Evolutionary conservation across 345 rosid genomes (phyloP).

Genomic region (Gossypium thurberi): DNA sequence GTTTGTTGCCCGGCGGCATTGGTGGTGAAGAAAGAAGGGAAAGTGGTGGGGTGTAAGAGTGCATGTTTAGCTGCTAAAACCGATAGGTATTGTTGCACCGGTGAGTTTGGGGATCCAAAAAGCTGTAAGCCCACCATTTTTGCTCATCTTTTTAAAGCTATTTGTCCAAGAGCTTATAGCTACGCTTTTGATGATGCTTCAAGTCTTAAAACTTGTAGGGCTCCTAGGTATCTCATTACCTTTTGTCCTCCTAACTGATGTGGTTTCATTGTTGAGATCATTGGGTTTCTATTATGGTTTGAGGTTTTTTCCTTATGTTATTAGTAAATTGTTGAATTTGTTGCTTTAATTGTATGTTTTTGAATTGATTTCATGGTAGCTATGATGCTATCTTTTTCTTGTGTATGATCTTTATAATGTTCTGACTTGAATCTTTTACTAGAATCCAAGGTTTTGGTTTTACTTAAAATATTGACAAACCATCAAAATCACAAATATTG

Average conservation of each 20-base stretch:
- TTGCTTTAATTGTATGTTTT: neutral
- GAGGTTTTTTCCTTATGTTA: neutral
- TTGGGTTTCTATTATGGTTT: neutral
- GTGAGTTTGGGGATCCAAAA: constrained; percentile 31
- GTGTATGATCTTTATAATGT: neutral
- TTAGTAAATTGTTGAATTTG: neutral
- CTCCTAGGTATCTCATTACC: constrained; percentile 40
- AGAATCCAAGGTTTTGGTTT: too few species aligned
- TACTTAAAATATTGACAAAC: too few species aligned
- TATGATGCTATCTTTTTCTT: too few species aligned
- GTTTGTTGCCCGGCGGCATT: constrained; percentile 33
- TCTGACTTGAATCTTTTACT: neutral
- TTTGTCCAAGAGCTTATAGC: constrained; percentile 43
- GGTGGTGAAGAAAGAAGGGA: constrained; percentile 29
- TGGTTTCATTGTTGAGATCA: neutral
- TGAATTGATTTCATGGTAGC: neutral
- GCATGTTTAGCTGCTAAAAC: constrained; percentile 43
- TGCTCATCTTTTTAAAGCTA: constrained; percentile 39
- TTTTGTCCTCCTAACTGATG: constrained; percentile 40
- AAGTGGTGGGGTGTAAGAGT: constrained; percentile 46
- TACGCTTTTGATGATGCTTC: constrained; percentile 45
- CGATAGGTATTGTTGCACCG: constrained; percentile 43
- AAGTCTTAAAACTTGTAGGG: constrained; percentile 39
- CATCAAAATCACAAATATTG: too few species aligned
- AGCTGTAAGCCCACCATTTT: constrained; percentile 36